Evolutionary conservation across 805 yeast genomes (phyloP), one percentile per base, ranked within the genome.

Genomic region (Kluyveromyces starmeri): DNA sequence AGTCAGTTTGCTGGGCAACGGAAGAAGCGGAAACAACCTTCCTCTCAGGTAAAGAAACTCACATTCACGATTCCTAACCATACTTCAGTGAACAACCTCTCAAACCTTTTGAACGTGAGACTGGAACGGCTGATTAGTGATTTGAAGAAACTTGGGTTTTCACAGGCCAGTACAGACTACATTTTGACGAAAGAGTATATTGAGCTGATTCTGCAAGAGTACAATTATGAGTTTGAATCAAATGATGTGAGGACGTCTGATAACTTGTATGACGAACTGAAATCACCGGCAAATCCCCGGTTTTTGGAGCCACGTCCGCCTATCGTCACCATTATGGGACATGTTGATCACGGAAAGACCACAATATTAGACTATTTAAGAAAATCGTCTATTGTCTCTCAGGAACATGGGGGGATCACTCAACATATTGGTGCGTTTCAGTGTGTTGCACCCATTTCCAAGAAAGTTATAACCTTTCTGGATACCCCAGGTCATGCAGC

Each of bases 401-500:
- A 77, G 27, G 98, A 92, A 54, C 83, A 77, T 55, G 98, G 98
- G 36, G 97, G 98, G 13, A 92, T 92, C 34, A 92, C 98, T 0
- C 98, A 92, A 57, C 96, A 86, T 55, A 92, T 92, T 38, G 98
- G 98, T 56, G 97, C 98, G 1, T 92, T 92, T 48, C 79, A 89
- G 11, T 92, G 89, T 16, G 65, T 67, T n/a, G 73, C 95, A 0
- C 88, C 92, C 0, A 55, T 70, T 1, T 72, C 92, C 1, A 76
- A 79, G 48, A 81, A 79, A 53, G 64, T 64, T 27, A 83, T 92
- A 43, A 89, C 97, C 0, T 89, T 92, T 45, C 67, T 92, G 41
- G 98, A 92, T 57, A 92, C 98, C 0, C 98, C 98, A 0, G 98
- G 98, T 0, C 98, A 92, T 61, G 94, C 96, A 8, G 97, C 97